These are phyloP conservation scores for Teunomyces atbi DNA, from an alignment of 805 yeast species.

Conservation along the genomic window DNA sequence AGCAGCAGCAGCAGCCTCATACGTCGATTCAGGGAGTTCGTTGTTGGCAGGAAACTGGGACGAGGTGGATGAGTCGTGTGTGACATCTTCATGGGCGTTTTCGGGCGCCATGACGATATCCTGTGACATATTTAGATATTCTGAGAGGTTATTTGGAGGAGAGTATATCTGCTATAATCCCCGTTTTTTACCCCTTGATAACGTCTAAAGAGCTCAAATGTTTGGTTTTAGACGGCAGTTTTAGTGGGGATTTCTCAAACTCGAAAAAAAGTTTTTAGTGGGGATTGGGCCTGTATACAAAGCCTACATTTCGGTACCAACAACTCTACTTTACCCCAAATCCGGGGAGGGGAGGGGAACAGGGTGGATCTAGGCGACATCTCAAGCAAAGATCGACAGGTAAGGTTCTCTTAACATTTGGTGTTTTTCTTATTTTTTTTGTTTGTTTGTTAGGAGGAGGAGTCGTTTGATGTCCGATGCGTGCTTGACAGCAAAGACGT, in stretches of 20 bases:
- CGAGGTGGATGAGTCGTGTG: neutral
- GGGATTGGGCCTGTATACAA: neutral
- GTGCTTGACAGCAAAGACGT: too few relatives aligned
- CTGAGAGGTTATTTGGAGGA: neutral
- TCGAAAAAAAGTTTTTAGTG: conserved; percentile 5
- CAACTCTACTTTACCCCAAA: neutral
- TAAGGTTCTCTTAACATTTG: too few relatives aligned
- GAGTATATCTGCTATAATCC: neutral
- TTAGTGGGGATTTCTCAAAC: conserved; percentile 2
- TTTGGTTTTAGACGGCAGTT: neutral
- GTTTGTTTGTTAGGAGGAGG: too few relatives aligned
- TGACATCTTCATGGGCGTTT: neutral
- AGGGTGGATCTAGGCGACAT: neutral
- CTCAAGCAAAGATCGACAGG: neutral
- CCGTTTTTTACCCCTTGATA: neutral
- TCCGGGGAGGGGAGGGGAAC: conserved; percentile 1
- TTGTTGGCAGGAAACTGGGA: conserved; percentile 1
- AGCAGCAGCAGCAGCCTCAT: neutral
- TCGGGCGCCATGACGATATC: conserved; percentile 1
- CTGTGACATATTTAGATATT: neutral
- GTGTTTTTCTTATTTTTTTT: too few relatives aligned
- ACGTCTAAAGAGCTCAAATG: neutral
- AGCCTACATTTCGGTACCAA: neutral
- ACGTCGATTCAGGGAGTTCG: conserved; percentile 1
- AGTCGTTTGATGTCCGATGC: too few relatives aligned